Percentiles rank a stretch among this genome's conserved stretches.
These are phyloP conservation scores for Excoecaria cochinchinensis DNA, from an alignment of 345 rosid genomes.

Conservation along the genomic window DNA sequence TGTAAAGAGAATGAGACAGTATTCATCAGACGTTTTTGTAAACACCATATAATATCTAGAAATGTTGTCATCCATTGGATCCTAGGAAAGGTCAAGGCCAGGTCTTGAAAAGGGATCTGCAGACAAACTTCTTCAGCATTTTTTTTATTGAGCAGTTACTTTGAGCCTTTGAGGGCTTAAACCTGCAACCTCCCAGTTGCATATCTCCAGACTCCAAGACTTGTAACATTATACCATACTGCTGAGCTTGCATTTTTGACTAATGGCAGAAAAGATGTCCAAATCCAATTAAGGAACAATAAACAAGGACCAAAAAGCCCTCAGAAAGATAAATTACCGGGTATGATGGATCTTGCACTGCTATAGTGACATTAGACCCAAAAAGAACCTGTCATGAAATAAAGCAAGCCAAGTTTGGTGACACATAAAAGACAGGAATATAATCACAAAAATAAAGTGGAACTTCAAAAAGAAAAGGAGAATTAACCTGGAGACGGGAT, in stretches of 20 bases:
- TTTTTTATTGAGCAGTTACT: background rate
- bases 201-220: background rate
- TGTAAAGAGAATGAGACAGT: background rate
- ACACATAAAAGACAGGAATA: background rate
- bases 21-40: background rate
- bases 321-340: slow-evolving; percentile 55
- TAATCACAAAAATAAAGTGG: background rate
- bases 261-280: slow-evolving; percentile 1
- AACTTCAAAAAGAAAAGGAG: background rate
- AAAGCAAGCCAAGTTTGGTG: slow-evolving; percentile 2
- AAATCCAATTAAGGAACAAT: background rate
- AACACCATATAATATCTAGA: background rate
- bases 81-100: background rate
- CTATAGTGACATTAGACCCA: slow-evolving; percentile 77
- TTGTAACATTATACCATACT: background rate
- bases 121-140: background rate
- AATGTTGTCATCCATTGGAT: background rate
- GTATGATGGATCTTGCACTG: slow-evolving; percentile 98
- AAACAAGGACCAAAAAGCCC: background rate
- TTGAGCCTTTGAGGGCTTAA: background rate
- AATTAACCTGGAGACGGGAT: slow-evolving; percentile 88
- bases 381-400: slow-evolving; percentile 59
- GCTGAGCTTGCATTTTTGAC: background rate
- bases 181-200: background rate
- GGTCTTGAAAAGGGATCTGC: background rate